Evolutionary conservation across 163 green algal species (phyloP).

Genomic region (Scenedesmus sp.): DNA sequence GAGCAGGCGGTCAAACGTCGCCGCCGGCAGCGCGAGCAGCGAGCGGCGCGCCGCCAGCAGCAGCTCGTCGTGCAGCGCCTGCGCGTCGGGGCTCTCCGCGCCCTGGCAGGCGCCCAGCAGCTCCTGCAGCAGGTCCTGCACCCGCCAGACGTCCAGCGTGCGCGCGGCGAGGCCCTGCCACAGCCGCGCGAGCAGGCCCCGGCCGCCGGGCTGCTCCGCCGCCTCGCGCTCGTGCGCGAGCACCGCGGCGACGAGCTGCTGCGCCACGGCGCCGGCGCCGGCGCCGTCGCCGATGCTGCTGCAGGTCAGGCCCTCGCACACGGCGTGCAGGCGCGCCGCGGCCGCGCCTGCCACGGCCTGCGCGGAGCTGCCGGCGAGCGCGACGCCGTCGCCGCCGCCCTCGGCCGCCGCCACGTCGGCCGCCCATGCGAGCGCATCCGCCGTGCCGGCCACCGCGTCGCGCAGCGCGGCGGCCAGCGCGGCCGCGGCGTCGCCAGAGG

Average conservation of each 20-base stretch:
- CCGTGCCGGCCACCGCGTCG: neutral
- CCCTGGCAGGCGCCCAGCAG: slow-evolving; percentile 23
- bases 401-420: neutral
- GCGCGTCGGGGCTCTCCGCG: neutral
- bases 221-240: slow-evolving; percentile 4
- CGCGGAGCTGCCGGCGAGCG: neutral
- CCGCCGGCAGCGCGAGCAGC: slow-evolving; percentile 20
- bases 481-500: too few species aligned
- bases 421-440: slow-evolving; percentile 16
- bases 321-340: neutral
- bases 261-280: neutral
- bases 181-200: slow-evolving; percentile 5
- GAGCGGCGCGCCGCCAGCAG: slow-evolving; percentile 1
- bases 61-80: neutral
- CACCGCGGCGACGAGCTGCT: slow-evolving; percentile 3
- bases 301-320: neutral
- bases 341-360: slow-evolving; percentile 15
- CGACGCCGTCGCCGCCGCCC: too few species aligned
- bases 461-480: neutral
- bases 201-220: neutral
- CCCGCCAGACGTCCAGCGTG: slow-evolving; percentile 10
- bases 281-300: slow-evolving; percentile 9
- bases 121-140: slow-evolving; percentile 4
- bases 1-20: slow-evolving; percentile 7
- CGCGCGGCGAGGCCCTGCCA: slow-evolving; percentile 8